A percentile compares a stretch with the other conserved stretches of the same genome.
These are phyloP conservation scores for Pichia sp. DNA, from an alignment of 1,139 yeast species.

Conservation along the genomic window DNA sequence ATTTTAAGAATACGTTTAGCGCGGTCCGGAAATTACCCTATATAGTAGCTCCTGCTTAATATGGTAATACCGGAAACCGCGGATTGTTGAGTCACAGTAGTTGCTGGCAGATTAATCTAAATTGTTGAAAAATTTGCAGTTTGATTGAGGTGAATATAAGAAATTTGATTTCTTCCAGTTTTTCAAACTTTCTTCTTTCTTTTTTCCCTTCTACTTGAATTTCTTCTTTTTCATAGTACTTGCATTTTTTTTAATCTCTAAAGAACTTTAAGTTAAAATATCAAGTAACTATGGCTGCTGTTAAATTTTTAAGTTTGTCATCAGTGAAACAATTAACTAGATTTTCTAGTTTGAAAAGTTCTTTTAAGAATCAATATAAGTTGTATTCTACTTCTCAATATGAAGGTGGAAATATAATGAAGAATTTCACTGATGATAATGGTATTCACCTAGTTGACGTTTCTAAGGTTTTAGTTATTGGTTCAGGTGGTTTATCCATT, in stretches of 20 bases:
- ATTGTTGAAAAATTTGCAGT: slow-evolving; percentile 5
- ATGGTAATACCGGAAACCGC: slow-evolving; percentile 27
- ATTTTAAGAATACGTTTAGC: slow-evolving; percentile 2
- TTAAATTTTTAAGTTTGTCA: slow-evolving; percentile 7
- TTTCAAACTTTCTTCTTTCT: neutral
- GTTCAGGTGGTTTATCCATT: slow-evolving; percentile 95
- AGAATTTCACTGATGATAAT: slow-evolving; percentile 41
- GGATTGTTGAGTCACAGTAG: slow-evolving; percentile 19
- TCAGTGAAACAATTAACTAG: slow-evolving; percentile 13
- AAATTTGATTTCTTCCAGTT: neutral
- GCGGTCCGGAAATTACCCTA: slow-evolving; percentile 19
- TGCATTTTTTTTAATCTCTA: neutral
- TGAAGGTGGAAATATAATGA: slow-evolving; percentile 51
- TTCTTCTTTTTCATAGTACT: neutral
- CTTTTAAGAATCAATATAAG: slow-evolving; percentile 7
- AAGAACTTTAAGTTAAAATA: neutral
- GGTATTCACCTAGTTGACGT: slow-evolving; percentile 70
- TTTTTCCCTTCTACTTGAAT: neutral
- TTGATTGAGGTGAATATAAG: neutral
- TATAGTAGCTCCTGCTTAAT: slow-evolving; percentile 11
- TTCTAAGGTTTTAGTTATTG: slow-evolving; percentile 82
- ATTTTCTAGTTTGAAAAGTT: slow-evolving; percentile 3
- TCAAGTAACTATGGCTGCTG: slow-evolving; percentile 7
- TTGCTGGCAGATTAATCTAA: neutral
- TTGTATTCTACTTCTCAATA: slow-evolving; percentile 33